Percentiles rank a stretch among this genome's conserved stretches.
phyloP scores from a whole-genome alignment of 306 rosid genomes.

The Cotoneaster glaucophyllus region DNA sequence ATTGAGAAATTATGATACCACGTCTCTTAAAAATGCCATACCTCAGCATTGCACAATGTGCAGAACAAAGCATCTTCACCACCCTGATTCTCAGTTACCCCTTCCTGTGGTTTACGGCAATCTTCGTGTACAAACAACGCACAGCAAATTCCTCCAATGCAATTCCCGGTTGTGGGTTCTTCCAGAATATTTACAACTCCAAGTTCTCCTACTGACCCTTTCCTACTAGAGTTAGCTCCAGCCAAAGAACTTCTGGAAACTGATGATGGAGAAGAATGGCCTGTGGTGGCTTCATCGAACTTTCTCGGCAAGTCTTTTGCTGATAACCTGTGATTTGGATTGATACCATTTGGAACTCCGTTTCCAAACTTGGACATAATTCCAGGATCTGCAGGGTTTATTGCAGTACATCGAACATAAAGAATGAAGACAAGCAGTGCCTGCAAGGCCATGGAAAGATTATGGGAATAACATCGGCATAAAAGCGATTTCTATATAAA shows the following conservation, averaged over 20 bases:
- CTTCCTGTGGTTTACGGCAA: conserved; percentile 75
- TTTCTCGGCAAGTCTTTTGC: conserved; percentile 50
- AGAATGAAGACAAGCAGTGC: conserved; percentile 87
- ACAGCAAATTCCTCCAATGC: conserved; percentile 61
- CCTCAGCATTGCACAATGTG: conserved; percentile 98
- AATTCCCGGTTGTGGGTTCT: conserved; percentile 30
- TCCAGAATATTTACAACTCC: conserved; percentile 40
- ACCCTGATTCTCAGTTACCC: conserved; percentile 55
- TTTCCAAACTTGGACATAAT: conserved; percentile 75
- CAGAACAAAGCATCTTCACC: conserved; percentile 93
- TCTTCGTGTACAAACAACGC: conserved; percentile 75
- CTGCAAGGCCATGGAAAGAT: conserved; percentile 48
- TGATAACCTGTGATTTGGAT: conserved; percentile 41
- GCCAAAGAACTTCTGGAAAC: conserved; percentile 69
- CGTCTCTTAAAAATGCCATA: conserved; percentile 21
- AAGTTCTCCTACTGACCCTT: conserved; percentile 69
- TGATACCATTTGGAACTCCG: conserved; percentile 29
- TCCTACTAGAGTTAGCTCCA: conserved; percentile 63
- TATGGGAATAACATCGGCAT: conserved; percentile 13
- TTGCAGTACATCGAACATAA: conserved; percentile 90
- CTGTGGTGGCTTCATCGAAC: conserved; percentile 40
- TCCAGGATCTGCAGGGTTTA: conserved; percentile 98
- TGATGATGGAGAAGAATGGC: conserved; percentile 62
- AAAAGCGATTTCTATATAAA: neutral
- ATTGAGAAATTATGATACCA: neutral